Base-by-base conservation (phyloP, 352 stramenopile species). In the Globisporangium carolinianum region DNA sequence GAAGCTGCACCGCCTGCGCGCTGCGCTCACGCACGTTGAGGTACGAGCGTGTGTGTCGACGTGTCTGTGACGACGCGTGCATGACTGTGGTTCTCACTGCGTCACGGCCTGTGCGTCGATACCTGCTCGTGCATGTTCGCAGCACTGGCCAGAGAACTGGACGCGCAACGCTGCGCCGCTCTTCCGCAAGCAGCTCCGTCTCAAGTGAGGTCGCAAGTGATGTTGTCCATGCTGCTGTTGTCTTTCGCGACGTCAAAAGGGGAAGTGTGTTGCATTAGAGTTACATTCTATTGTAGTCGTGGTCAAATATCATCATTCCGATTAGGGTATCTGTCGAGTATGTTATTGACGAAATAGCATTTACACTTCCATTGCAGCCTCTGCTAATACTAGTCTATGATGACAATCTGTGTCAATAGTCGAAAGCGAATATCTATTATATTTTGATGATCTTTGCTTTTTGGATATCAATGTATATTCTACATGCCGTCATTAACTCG, bases 61-160 rank as follows among this genome's bases (percentile, higher is more conserved):
- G 24, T 32, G 24, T 32, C 24, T 32, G 24, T 32, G 24, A 32
- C 24, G 24, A 32, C 24, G 24, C 24, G 24, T 32, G 24, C 3
- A 32, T 32, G 24, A 32, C 24, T 3, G 24, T 24, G 18, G 45
- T 49, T 24, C 18, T 7, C 14, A 11, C 38, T 42, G 38, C 38
- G 38, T 42, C 9, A 32, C 15, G 24, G 3, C 24, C 2, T 49
- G 15, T 12, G 45, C 6, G 24, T 24, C 45, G 17, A 32, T 32
- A 32, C 24, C 24, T 32, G 24, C 24, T 32, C 24, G 24, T 32
- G 24, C 3, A 3, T 38, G 10, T 4, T 8, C 55, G 11, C 39
- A 89, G 83, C 83, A 91, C 47, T 91, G 80, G 83, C 80, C 80
- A 2, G 76, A 89, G 56, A 87, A 89, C 64, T 93, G 83, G 83